These are phyloP conservation scores for Fusarium annulatum DNA, from an alignment of 2,329 filamentous ascomycete species.

Conservation along the genomic window DNA sequence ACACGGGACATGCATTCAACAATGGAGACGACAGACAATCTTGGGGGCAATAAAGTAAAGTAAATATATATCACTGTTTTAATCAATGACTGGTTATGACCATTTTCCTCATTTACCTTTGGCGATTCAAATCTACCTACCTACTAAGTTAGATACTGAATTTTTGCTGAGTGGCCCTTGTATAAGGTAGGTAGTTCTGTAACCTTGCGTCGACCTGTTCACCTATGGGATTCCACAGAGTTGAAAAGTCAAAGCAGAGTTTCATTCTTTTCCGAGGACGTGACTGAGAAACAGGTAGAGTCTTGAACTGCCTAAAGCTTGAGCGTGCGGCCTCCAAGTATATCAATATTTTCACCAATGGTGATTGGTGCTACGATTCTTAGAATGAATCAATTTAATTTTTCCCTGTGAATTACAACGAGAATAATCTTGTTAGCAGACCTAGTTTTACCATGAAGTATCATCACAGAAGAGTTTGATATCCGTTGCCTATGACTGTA, in stretches of 20 bases:
- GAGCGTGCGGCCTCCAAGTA: not conserved
- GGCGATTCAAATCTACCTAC: not conserved
- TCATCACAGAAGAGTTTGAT: not conserved
- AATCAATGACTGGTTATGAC: slow-evolving; percentile 36
- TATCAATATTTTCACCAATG: not conserved
- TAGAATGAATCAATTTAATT: not conserved
- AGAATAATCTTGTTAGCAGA: not conserved
- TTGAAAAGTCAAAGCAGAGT: not conserved
- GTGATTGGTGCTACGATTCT: not conserved
- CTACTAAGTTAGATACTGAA: not conserved
- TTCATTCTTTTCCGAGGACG: not conserved
- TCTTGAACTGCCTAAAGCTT: not conserved
- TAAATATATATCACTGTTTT: slow-evolving; percentile 44
- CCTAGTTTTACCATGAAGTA: not conserved
- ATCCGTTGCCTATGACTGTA: not conserved
- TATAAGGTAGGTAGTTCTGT: not conserved
- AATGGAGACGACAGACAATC: slow-evolving; percentile 30
- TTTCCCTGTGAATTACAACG: not conserved
- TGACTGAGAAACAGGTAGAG: not conserved
- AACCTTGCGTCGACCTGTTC: not conserved
- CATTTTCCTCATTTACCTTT: not conserved
- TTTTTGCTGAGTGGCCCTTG: not conserved
- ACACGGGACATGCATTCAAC: slow-evolving; percentile 29
- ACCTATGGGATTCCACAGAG: not conserved
- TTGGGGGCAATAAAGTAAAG: slow-evolving; percentile 9